phyloP scores from a whole-genome alignment of 306 rosid genomes.

The Prunus padus region DNA sequence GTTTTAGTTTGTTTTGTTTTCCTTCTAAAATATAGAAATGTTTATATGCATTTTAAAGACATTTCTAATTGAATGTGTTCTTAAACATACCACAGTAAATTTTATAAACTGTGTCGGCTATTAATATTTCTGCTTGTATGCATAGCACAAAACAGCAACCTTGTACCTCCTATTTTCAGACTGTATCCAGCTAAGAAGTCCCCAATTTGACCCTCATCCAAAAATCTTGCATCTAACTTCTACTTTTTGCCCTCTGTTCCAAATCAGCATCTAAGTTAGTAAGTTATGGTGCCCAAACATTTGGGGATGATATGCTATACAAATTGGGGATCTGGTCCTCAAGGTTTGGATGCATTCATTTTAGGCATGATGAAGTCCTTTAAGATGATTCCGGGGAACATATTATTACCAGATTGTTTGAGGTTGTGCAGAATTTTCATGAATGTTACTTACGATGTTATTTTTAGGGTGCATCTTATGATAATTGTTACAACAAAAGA shows the following conservation, averaged over 20 bases:
- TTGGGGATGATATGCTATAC: neutral
- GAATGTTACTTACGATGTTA: neutral
- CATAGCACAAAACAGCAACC: no score
- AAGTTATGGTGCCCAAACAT: neutral
- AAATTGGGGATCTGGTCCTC: neutral
- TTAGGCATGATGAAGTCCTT: neutral
- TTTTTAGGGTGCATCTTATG: neutral
- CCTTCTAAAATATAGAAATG: neutral
- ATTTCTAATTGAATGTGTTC: no score
- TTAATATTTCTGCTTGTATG: no score
- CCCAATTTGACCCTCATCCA: no score
- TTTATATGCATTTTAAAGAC: no score
- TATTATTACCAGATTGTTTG: no score
- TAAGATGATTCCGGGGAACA: neutral
- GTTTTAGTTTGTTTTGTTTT: neutral
- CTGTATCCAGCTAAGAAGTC: no score
- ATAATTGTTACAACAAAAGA: no score
- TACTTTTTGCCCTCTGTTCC: neutral
- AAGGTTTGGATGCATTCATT: neutral
- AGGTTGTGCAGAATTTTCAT: neutral
- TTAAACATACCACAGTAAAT: no score
- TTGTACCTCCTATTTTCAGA: no score
- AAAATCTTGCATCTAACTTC: no score
- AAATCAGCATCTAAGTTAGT: neutral
- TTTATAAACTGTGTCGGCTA: no score